These are phyloP conservation scores for Aspergillus aculeatinus DNA, from an alignment of 2,329 filamentous ascomycete species.

Conservation along the genomic window DNA sequence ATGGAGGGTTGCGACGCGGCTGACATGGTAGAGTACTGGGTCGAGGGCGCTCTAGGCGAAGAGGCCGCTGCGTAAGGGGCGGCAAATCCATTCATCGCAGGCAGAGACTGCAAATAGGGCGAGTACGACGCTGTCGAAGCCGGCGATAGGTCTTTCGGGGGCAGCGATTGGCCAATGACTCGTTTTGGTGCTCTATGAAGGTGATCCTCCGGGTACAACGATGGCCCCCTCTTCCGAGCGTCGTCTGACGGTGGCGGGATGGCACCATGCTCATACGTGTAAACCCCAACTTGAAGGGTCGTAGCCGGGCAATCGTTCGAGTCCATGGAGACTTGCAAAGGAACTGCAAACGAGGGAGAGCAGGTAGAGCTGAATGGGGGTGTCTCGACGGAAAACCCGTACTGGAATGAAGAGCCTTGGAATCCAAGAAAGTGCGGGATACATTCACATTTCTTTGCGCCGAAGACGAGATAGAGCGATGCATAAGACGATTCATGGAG, in stretches of 20 bases:
- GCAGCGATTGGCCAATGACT: conserved; percentile 47
- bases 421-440: conserved; percentile 62
- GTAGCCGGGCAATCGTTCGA: conserved; percentile 52
- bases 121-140: conserved; percentile 53
- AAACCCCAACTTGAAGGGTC: conserved; percentile 59
- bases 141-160: conserved; percentile 52
- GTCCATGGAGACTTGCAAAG: conserved; percentile 61
- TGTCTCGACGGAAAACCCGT: conserved; percentile 69
- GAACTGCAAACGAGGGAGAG: conserved; percentile 56
- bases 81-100: conserved; percentile 41
- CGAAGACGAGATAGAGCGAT: conserved; percentile 69
- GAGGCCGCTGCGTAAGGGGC: conserved; percentile 37
- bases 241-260: conserved; percentile 42
- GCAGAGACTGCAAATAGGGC: conserved; percentile 52
- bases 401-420: conserved; percentile 63
- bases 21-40: conserved; percentile 44
- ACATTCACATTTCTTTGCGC: conserved; percentile 69
- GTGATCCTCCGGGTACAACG: conserved; percentile 50
- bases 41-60: conserved; percentile 43
- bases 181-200: conserved; percentile 51
- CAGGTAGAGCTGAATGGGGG: conserved; percentile 63
- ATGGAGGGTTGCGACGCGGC: conserved; percentile 41
- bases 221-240: conserved; percentile 59
- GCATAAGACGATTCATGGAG: conserved; percentile 58
- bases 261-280: conserved; percentile 57